Percentiles rank a stretch among this genome's conserved stretches.
phyloP scores from a whole-genome alignment of 306 rosid genomes.

The Albizia julibrissin region DNA sequence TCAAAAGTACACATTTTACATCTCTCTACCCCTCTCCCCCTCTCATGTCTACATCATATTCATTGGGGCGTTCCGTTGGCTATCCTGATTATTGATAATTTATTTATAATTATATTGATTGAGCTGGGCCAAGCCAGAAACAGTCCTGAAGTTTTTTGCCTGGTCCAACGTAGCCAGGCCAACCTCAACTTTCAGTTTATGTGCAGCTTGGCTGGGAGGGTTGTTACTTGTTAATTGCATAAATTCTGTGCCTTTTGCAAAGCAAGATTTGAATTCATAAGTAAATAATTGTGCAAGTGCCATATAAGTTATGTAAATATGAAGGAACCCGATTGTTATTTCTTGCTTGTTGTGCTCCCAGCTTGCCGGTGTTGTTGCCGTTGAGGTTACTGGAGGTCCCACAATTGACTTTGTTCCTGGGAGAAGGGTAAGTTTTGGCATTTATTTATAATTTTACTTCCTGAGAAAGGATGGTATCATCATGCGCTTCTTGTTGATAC shows the following conservation, averaged over 20 bases:
- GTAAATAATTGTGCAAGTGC: slow-evolving; percentile 17
- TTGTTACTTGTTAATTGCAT: not conserved
- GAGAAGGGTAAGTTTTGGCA: slow-evolving; percentile 61
- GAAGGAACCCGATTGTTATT: not conserved
- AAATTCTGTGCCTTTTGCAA: slow-evolving; percentile 3
- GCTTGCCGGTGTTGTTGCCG: slow-evolving; percentile 99
- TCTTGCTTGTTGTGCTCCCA: slow-evolving; percentile 42
- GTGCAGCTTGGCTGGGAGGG: not conserved
- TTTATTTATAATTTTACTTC: slow-evolving; percentile 32
- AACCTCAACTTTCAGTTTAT: not conserved
- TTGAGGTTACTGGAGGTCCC: slow-evolving; percentile 99
- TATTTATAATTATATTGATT: not conserved
- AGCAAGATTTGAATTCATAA: slow-evolving; percentile 21
- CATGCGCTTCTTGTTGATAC: not conserved
- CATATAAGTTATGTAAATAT: slow-evolving; percentile 20
- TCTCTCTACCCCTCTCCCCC: not conserved
- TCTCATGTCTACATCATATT: not conserved
- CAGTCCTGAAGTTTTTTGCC: not conserved
- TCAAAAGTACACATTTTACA: not conserved
- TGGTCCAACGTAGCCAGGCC: not conserved
- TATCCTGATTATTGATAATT: not conserved
- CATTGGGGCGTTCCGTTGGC: not conserved
- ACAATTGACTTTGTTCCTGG: slow-evolving; percentile 83
- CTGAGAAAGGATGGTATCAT: not conserved
- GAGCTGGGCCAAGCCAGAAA: not conserved